Percentiles rank a stretch among this genome's conserved stretches.
Conservation (phyloP, 2,329 filamentous ascomycete species). For the Pseudocercospora cruenta region DNA sequence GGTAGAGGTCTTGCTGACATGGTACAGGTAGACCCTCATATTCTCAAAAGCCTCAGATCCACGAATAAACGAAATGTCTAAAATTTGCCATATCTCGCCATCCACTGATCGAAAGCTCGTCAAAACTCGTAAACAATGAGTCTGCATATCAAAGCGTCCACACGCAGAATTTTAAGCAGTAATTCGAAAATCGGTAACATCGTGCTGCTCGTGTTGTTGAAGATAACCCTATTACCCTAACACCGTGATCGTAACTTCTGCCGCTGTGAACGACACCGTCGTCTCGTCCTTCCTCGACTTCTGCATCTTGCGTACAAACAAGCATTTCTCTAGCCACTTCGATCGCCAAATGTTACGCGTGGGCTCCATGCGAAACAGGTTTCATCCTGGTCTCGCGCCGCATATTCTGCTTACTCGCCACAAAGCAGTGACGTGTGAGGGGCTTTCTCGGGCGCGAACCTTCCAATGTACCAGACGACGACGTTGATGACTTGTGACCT, state of each 20-base stretch:
- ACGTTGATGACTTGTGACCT: neutral
- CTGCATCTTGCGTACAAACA: slow-evolving; percentile 5
- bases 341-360: slow-evolving; percentile 8
- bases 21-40: no score
- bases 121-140: no score
- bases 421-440: neutral
- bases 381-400: slow-evolving; percentile 6
- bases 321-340: slow-evolving; percentile 7
- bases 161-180: no score
- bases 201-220: no score
- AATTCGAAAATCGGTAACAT: no score
- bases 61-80: no score
- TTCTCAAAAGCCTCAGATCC: no score
- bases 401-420: neutral
- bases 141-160: no score
- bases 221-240: no score
- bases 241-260: neutral
- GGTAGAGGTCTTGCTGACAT: no score
- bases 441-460: neutral
- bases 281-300: slow-evolving; percentile 7
- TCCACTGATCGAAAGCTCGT: no score
- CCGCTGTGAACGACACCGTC: neutral
- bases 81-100: no score
- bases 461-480: neutral
- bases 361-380: slow-evolving; percentile 10